These are phyloP conservation scores for Apostasia shenzhenica DNA, from an alignment of 106 monocot genomes.

Conservation along the genomic window DNA sequence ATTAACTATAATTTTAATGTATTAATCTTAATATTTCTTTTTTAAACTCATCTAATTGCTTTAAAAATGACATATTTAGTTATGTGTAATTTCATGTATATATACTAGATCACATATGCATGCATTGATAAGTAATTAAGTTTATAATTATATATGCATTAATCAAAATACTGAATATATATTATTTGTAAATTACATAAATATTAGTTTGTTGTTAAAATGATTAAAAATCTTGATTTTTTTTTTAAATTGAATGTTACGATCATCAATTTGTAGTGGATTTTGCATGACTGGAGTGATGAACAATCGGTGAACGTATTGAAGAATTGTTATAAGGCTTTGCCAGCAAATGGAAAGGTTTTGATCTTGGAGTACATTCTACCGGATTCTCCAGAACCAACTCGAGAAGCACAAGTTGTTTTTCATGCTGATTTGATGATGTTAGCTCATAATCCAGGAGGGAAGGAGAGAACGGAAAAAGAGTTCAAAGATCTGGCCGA, in stretches of 20 bases:
- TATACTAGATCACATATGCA: no score
- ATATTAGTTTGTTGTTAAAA: no score
- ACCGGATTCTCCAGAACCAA: background rate
- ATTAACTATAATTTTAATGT: no score
- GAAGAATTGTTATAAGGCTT: constrained; percentile 6
- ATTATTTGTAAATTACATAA: no score
- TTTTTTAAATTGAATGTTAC: background rate
- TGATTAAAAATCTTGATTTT: no score
- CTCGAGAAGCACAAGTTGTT: background rate
- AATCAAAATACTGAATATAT: no score
- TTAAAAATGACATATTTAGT: no score
- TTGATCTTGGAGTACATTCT: constrained; percentile 5
- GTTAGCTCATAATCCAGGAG: constrained; percentile 4
- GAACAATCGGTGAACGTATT: constrained; percentile 7
- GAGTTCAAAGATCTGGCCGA: constrained; percentile 4
- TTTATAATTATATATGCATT: no score
- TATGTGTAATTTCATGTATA: no score
- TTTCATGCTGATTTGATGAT: constrained; percentile 8
- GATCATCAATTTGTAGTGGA: constrained; percentile 6
- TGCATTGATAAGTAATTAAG: no score
- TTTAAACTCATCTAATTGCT: no score
- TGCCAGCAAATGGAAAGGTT: constrained; percentile 11
- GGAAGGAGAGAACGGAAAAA: constrained; percentile 7
- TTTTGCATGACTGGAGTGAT: constrained; percentile 15
- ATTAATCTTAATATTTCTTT: no score